Evolutionary conservation across 805 yeast species (phyloP).

Genomic region (Blastobotrys chiropterorum): DNA sequence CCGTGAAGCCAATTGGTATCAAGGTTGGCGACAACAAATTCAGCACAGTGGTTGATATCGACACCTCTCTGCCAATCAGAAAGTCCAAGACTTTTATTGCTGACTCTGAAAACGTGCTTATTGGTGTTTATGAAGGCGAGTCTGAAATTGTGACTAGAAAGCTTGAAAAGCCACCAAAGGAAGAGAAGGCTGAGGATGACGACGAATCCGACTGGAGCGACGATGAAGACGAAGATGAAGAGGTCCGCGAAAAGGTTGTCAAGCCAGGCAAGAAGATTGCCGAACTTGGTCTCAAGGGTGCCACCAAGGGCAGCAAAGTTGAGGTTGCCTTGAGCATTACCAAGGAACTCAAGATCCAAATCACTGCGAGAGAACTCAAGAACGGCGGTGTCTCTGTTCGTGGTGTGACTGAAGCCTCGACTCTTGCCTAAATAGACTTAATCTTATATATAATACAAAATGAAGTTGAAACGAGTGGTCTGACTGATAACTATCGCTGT

Average conservation of each 20-base stretch:
- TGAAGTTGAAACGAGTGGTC: neutral
- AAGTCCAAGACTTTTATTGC: slow-evolving; percentile 60
- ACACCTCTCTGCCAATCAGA: slow-evolving; percentile 88
- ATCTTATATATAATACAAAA: neutral
- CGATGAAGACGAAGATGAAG: slow-evolving; percentile 85
- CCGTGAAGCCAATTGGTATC: slow-evolving; percentile 77
- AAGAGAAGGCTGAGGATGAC: slow-evolving; percentile 43
- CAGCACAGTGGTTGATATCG: slow-evolving; percentile 65
- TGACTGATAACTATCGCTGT: too few species aligned
- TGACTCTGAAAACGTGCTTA: slow-evolving; percentile 51
- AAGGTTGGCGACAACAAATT: slow-evolving; percentile 67
- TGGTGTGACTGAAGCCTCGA: slow-evolving; percentile 18
- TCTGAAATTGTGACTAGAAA: slow-evolving; percentile 69
- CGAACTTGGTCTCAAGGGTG: slow-evolving; percentile 68
- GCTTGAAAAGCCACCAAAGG: slow-evolving; percentile 55
- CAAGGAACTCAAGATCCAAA: slow-evolving; percentile 56
- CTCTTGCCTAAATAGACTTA: neutral
- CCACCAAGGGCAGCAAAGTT: slow-evolving; percentile 55
- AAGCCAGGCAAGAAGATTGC: slow-evolving; percentile 71
- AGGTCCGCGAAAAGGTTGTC: slow-evolving; percentile 66
- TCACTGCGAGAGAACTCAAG: slow-evolving; percentile 42
- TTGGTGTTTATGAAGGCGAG: slow-evolving; percentile 81
- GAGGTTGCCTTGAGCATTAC: slow-evolving; percentile 60
- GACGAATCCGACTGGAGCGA: slow-evolving; percentile 46
- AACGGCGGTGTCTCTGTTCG: slow-evolving; percentile 22